Evolutionary conservation across 1,139 yeast species (phyloP), one percentile per base, ranked within the genome.

Genomic region (Hemisphaericaspora lyxosophila): DNA sequence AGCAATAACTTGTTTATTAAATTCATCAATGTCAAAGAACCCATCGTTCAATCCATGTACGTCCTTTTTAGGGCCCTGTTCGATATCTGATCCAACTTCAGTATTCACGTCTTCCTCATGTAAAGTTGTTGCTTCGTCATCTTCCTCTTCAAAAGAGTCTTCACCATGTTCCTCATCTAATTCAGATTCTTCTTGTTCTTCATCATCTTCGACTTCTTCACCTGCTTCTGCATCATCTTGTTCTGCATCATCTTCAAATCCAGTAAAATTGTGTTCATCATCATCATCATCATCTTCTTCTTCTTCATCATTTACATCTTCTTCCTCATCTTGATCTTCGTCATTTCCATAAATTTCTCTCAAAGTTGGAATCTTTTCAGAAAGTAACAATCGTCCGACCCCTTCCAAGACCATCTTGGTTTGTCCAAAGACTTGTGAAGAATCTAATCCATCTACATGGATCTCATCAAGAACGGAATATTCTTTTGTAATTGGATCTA

Each of bases 401-500:
- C 55, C 59, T 36, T 60, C 66, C 32, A 88, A 70, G 20, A 92
- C 83, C 67, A 92, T 75, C 60, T 85, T 87, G 3, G 88, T 82
- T 60, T 92, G 97, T 38, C 95, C 95, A 87, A 90, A 92, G 0
- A 92, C 90, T 58, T 92, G 97, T 30, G 85, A 78, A 12, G 96
- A 82, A 57, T 87, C 96, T 41, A 92, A 69, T 1, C 97, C 97
- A 38, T 88, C 95, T 18, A 85, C 73, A 50, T 83, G 81, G 19
- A 92, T 73, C 56, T 87, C 89, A 59, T 90, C 96, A 26, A 92
- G 69, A 5, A 84, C 84, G 1, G 94, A 80, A 56, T 78, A 78
- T 23, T 72, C 62, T 38, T 69, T 64, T 4, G 85, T 75, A 34
- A 85, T 70, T 5, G 90, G 88, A 53, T 85, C 94, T 38, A 85